phyloP scores from a whole-genome alignment of 2,329 filamentous ascomycete species.

The Aspergillus ochraceus region DNA sequence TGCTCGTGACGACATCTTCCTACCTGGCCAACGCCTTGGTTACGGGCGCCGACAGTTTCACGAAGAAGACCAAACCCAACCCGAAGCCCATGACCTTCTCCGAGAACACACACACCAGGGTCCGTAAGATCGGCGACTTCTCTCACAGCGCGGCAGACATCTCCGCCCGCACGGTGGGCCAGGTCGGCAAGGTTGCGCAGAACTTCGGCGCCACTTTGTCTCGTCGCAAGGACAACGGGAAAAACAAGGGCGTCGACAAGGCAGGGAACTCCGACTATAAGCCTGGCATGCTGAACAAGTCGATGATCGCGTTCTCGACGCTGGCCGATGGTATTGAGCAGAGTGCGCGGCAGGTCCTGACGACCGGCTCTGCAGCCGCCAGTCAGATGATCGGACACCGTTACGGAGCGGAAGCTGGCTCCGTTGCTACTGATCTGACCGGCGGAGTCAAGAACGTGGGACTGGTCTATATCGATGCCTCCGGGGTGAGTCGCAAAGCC shows the following conservation, averaged over 20 bases:
- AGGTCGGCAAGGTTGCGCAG: slow-evolving; percentile 80
- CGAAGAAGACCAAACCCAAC: slow-evolving; percentile 74
- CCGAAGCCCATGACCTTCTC: slow-evolving; percentile 84
- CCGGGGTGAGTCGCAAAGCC: slow-evolving; percentile 84
- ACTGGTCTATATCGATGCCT: slow-evolving; percentile 94
- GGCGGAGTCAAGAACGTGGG: slow-evolving; percentile 94
- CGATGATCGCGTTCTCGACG: slow-evolving; percentile 92
- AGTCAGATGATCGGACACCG: slow-evolving; percentile 84
- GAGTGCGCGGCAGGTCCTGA: slow-evolving; percentile 75
- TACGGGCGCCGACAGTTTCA: slow-evolving; percentile 75
- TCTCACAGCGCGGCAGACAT: slow-evolving; percentile 76
- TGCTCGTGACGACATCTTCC: slow-evolving; percentile 85
- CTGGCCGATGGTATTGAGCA: slow-evolving; percentile 92
- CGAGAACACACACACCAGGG: slow-evolving; percentile 77
- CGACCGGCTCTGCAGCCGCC: slow-evolving; percentile 73
- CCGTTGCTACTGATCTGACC: slow-evolving; percentile 71
- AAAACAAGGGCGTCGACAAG: slow-evolving; percentile 64
- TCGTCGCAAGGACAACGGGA: slow-evolving; percentile 57
- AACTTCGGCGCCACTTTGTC: slow-evolving; percentile 79
- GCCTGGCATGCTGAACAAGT: slow-evolving; percentile 91
- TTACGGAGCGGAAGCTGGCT: slow-evolving; percentile 82
- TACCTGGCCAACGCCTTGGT: slow-evolving; percentile 77
- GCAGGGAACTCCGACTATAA: slow-evolving; percentile 75
- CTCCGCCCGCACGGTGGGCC: slow-evolving; percentile 82
- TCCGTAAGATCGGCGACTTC: slow-evolving; percentile 86